phyloP scores from a whole-genome alignment of 2,329 filamentous ascomycete species.

The Stemphylium lycopersici region DNA sequence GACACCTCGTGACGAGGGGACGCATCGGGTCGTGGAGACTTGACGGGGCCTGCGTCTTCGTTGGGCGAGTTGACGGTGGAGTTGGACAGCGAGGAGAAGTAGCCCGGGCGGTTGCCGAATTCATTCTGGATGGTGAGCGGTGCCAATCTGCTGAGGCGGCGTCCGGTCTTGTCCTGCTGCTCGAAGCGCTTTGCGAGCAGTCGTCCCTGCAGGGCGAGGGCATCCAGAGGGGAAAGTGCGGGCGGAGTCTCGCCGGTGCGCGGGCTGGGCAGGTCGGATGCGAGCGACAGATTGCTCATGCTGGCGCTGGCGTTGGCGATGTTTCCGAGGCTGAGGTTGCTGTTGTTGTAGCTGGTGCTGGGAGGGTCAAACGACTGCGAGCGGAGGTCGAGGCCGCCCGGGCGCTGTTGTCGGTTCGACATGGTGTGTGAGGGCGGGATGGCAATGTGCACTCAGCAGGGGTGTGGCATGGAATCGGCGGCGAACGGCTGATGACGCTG shows the following conservation, averaged over 20 bases:
- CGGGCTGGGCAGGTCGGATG: slow-evolving; percentile 53
- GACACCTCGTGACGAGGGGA: slow-evolving; percentile 38
- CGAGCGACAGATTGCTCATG: slow-evolving; percentile 42
- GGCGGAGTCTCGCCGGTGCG: slow-evolving; percentile 72
- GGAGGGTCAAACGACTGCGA: slow-evolving; percentile 41
- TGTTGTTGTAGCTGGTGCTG: slow-evolving; percentile 25
- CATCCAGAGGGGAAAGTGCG: slow-evolving; percentile 90
- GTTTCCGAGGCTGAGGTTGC: slow-evolving; percentile 14
- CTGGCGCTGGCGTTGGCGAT: slow-evolving; percentile 34
- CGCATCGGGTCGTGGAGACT: slow-evolving; percentile 30
- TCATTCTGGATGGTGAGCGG: slow-evolving; percentile 84
- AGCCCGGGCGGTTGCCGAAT: slow-evolving; percentile 77
- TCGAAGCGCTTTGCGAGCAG: slow-evolving; percentile 86
- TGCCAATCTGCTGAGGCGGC: slow-evolving; percentile 83
- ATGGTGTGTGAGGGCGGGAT: slow-evolving; percentile 27
- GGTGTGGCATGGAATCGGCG: slow-evolving; percentile 31
- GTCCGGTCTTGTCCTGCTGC: slow-evolving; percentile 71
- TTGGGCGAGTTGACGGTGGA: slow-evolving; percentile 61
- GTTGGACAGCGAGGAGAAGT: slow-evolving; percentile 75
- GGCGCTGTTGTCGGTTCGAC: slow-evolving; percentile 38
- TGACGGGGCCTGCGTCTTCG: slow-evolving; percentile 47
- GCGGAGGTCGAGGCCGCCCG: slow-evolving; percentile 42
- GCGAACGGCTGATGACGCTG: slow-evolving; percentile 26
- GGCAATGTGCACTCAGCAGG: slow-evolving; percentile 20
- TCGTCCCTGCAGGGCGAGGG: slow-evolving; percentile 89